These are phyloP conservation scores for Hyaloscypha variabilis DNA, from an alignment of 495 filamentous ascomycete genomes.

Conservation along the genomic window DNA sequence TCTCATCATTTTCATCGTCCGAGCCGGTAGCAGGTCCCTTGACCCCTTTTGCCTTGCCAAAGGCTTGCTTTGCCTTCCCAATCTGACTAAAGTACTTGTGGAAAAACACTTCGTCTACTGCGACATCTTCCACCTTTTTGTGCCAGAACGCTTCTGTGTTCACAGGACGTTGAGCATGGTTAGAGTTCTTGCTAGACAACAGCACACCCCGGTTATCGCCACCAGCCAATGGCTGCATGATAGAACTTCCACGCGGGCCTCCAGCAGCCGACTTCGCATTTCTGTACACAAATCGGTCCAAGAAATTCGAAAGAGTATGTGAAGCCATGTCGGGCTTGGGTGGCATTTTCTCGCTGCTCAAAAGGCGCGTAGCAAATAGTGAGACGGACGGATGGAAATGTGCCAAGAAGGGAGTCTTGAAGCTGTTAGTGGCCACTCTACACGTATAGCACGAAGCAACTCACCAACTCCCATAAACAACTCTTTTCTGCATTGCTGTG, in stretches of 20 bases:
- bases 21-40: slow-evolving; percentile 36
- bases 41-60: slow-evolving; percentile 53
- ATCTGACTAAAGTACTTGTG: slow-evolving; percentile 90
- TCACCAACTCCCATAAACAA: slow-evolving; percentile 89
- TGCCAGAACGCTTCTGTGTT: slow-evolving; percentile 94
- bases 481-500: slow-evolving; percentile 87
- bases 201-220: slow-evolving; percentile 65
- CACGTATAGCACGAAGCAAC: slow-evolving; percentile 25
- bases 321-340: slow-evolving; percentile 85
- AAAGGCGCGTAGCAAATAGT: slow-evolving; percentile 73
- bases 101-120: slow-evolving; percentile 95
- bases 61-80: slow-evolving; percentile 65
- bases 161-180: slow-evolving; percentile 55
- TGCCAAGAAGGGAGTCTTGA: slow-evolving; percentile 65
- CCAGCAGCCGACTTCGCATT: slow-evolving; percentile 72
- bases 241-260: slow-evolving; percentile 71
- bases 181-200: slow-evolving; percentile 46
- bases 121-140: slow-evolving; percentile 81
- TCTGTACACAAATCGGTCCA: slow-evolving; percentile 95
- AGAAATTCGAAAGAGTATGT: slow-evolving; percentile 90
- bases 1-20: slow-evolving; percentile 55
- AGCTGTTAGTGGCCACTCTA: slow-evolving; percentile 2
- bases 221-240: slow-evolving; percentile 91
- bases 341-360: slow-evolving; percentile 67
- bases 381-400: slow-evolving; percentile 97